Percentiles rank a stretch among this genome's conserved stretches.
These are phyloP conservation scores for Baudoinia panamericana DNA, from an alignment of 495 filamentous ascomycete genomes.

Conservation along the genomic window DNA sequence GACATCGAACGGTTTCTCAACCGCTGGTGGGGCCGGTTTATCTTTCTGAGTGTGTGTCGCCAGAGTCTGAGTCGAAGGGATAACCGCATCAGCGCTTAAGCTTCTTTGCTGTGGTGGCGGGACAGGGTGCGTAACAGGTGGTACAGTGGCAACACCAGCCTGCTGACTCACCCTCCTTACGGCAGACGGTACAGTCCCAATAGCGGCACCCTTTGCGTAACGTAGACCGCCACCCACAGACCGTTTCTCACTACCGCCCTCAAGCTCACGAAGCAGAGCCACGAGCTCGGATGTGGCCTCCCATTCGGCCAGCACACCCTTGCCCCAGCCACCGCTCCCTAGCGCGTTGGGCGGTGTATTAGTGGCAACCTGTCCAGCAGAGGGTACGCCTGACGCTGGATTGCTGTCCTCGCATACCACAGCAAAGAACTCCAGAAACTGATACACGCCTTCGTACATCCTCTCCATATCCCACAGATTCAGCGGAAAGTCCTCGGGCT, in stretches of 20 bases:
- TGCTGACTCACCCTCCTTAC: not conserved
- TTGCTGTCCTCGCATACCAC: slow-evolving; percentile 59
- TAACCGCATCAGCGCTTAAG: slow-evolving; percentile 13
- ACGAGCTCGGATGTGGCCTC: slow-evolving; percentile 76
- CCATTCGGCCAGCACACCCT: slow-evolving; percentile 66
- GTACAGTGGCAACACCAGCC: no score
- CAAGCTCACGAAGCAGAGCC: slow-evolving; percentile 69
- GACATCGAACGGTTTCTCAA: slow-evolving; percentile 30
- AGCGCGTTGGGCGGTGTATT: no score
- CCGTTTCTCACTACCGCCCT: slow-evolving; percentile 65
- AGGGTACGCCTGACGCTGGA: not conserved
- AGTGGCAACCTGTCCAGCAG: no score
- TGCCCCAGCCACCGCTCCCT: slow-evolving; percentile 20
- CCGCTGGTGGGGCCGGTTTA: slow-evolving; percentile 5
- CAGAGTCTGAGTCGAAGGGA: not conserved
- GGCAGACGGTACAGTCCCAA: not conserved
- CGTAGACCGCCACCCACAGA: not conserved
- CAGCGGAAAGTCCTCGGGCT: slow-evolving; percentile 74
- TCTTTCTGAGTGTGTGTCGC: not conserved
- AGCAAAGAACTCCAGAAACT: slow-evolving; percentile 89
- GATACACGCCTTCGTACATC: slow-evolving; percentile 75
- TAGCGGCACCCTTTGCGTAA: not conserved
- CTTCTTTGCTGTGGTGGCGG: slow-evolving; percentile 10
- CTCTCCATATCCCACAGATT: slow-evolving; percentile 96
- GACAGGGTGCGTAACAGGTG: not conserved